A percentile compares a stretch with the other conserved stretches of the same genome.
phyloP scores from a whole-genome alignment of 2,329 filamentous ascomycete genomes.

The Venturia effusa region DNA sequence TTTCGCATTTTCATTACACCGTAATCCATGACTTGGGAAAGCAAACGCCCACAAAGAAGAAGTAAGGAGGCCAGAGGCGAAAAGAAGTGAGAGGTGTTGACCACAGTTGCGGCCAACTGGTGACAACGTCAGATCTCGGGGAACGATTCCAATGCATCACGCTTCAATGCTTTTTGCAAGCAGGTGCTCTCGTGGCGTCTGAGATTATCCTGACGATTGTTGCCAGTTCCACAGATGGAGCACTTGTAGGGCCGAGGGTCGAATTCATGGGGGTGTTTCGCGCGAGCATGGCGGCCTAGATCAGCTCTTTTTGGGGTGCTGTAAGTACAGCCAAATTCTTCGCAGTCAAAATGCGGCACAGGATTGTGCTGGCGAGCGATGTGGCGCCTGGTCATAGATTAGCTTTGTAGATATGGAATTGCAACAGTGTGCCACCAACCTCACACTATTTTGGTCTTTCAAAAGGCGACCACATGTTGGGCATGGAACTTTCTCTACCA shows the following conservation, averaged over 20 bases:
- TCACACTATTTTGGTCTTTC: not conserved
- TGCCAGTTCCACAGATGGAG: not conserved
- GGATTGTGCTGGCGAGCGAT: not conserved
- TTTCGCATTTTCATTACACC: not conserved
- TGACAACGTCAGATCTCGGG: too few relatives aligned
- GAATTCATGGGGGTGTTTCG: not conserved
- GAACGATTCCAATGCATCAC: not conserved
- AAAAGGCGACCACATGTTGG: not conserved
- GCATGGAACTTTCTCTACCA: not conserved
- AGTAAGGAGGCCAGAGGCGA: too few relatives aligned
- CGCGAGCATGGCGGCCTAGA: not conserved
- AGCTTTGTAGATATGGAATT: not conserved
- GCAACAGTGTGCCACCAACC: not conserved
- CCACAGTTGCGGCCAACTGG: too few relatives aligned
- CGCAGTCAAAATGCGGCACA: not conserved
- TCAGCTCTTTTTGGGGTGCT: not conserved
- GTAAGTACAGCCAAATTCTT: not conserved
- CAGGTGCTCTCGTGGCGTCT: not conserved
- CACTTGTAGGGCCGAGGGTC: not conserved
- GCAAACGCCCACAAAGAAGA: too few relatives aligned
- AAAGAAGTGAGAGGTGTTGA: too few relatives aligned
- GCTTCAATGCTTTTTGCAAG: not conserved
- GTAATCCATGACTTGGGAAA: not conserved
- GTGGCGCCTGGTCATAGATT: not conserved
- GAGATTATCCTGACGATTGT: not conserved